Base-by-base conservation (phyloP, 2,329 filamentous ascomycete genomes). In the Penicillium brasilianum region DNA sequence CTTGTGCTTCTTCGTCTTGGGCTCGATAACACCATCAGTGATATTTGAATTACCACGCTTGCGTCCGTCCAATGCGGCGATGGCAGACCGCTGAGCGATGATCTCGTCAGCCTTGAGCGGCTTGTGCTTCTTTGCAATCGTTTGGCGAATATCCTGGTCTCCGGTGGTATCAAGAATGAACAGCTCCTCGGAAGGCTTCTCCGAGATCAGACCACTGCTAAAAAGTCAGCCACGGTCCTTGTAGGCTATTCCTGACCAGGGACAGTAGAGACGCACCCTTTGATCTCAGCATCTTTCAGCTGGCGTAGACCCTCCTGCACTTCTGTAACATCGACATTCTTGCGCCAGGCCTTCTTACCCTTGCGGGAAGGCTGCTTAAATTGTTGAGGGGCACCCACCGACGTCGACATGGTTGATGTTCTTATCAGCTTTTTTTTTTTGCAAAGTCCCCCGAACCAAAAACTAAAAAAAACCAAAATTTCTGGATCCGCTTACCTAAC, bases 271-370 rank as follows among this genome's bases (percentile, higher is more conserved):
- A 56, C 60, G 56, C 83, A 94, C 92, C 95, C 95, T 82, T 89
- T 86, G 68, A 96, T 95, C 63, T 97, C 90, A 81, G 98, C 91
- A 61, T 96, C 90, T 71, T 95, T 92, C 67, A 96, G 82, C 72
- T 90, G 85, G 65, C 93, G 89, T 36, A 99, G 86, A 62, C 95
- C 95, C 57, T 90, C 81, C 71, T 94, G 86, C 28, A 99, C 87
- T 64, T 96, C 89, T 30, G 91, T 90, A 64, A 98, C 87, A 79
- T 99, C 92, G 77, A 99, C 92, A 80, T 99, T 97, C 78, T 98
- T 99, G 74, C 95, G 87, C 95, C 95, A 99, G 34, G 95, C 94
- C 82, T 96, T 98, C 81, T 98, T 98, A 71, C 96, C 95, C 77
- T 99, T 99, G 75, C 95, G 86, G 5, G 94, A 98, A 28, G 93